Evolutionary conservation across 164 flowering plant species (phyloP).

Genomic region (Vitis cinerea): DNA sequence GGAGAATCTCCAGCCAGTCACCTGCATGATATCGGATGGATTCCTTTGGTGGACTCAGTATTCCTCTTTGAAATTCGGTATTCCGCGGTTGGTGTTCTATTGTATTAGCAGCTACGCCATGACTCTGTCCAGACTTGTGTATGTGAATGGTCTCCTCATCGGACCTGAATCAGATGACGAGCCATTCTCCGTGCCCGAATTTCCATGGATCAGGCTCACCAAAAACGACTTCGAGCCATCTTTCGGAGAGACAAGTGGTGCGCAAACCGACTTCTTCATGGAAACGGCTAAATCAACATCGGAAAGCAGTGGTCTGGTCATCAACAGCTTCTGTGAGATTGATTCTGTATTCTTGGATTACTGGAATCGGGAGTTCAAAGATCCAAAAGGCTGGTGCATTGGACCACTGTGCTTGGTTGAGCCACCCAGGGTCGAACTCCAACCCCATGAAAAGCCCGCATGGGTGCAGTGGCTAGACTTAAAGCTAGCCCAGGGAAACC

Average conservation of each 20-base stretch:
- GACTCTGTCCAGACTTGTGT: not conserved
- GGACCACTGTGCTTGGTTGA: slow-evolving; percentile 42
- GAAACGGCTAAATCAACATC: slow-evolving; percentile 7
- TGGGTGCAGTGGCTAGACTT: slow-evolving; percentile 42
- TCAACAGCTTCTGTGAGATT: slow-evolving; percentile 43
- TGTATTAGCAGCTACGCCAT: slow-evolving; percentile 29
- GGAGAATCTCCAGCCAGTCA: slow-evolving; percentile 20
- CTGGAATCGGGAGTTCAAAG: slow-evolving; percentile 9
- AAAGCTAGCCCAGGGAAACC: slow-evolving; percentile 18
- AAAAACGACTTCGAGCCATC: slow-evolving; percentile 21
- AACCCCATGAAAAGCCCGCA: slow-evolving; percentile 11
- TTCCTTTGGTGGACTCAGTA: slow-evolving; percentile 49
- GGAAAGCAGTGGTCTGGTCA: slow-evolving; percentile 27
- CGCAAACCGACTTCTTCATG: slow-evolving; percentile 13
- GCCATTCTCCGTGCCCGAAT: slow-evolving; percentile 24
- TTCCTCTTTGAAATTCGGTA: slow-evolving; percentile 31
- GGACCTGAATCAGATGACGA: slow-evolving; percentile 23
- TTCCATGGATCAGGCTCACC: slow-evolving; percentile 42
- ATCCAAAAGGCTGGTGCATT: slow-evolving; percentile 28
- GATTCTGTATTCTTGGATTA: slow-evolving; percentile 32
- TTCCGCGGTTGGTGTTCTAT: slow-evolving; percentile 35
- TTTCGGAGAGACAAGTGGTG: not conserved
- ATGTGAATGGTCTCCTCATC: not conserved
- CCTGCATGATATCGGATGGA: slow-evolving; percentile 44
- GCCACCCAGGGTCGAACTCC: slow-evolving; percentile 2